Base-by-base conservation (phyloP, 2,329 filamentous ascomycete genomes). In the Phyllosticta ampelicida region DNA sequence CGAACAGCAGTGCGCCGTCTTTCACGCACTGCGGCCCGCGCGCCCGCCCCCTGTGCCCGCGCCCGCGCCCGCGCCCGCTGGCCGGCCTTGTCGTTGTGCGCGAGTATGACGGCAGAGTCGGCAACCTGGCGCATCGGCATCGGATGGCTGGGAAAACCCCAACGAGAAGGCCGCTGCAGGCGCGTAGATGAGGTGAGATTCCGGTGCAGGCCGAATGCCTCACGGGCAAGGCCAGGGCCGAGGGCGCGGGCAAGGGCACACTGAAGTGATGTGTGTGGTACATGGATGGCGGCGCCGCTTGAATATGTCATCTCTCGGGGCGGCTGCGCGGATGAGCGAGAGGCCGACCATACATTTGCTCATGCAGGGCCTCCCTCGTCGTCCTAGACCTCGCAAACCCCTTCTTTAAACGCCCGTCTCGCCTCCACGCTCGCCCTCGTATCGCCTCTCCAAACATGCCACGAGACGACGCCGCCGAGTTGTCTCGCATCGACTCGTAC, bases 401-500 rank as follows among this genome's bases (percentile, higher is more conserved):
- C 1, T 44, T 44, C 36, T 44, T 44, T 44, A 44, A 44, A 18
- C 36, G n/a, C n/a, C 8, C 36, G 36, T n/a, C 36, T 44, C 36
- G 36, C 36, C 36, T 44, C 36, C 36, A 16, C 36, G 6, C 36
- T 44, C 16, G 16, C 3, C 11, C 6, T 44, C 16, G 36, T 44
- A 44, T n/a, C 36, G 36, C 36, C 23, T 16, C 19, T 28, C 30
- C 55, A 58, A 29, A 19, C 51, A 58, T 58, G 55, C 30, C 55
- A 3, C 52, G 53, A 20, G 55, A 57, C 50, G 30, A 57, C 19
- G 49, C 52, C 4, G 65, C 68, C 13, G 69, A 72, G 26, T 67
- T 74, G 29, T 63, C 61, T 51, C 65, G 69, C 60, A 60, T 70
- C 62, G 71, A 73, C 61, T 73, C 72, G n/a, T 73, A 70, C 63